These are phyloP conservation scores for Pyrus communis DNA, from an alignment of 306 rosid genomes.

Conservation along the genomic window DNA sequence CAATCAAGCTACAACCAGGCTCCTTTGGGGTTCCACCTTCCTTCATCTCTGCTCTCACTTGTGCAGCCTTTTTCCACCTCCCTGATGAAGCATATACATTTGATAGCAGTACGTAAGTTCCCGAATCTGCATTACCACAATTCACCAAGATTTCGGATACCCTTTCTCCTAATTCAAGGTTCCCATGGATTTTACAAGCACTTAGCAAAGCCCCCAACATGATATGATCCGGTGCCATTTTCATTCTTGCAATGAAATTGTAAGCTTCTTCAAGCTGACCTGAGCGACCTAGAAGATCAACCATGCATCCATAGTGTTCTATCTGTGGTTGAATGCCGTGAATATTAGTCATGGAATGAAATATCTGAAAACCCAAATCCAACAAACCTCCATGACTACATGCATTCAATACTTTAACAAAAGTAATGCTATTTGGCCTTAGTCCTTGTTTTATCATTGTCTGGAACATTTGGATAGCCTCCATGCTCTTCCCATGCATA, in stretches of 20 bases:
- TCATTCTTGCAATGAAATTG: conserved; percentile 18
- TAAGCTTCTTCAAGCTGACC: conserved; percentile 41
- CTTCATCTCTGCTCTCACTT: conserved; percentile 35
- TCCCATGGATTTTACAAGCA: conserved; percentile 42
- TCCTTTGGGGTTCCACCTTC: conserved; percentile 35
- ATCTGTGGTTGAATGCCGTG: conserved; percentile 32
- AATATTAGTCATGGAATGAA: conserved; percentile 29
- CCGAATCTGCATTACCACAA: conserved; percentile 26
- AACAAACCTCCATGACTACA: conserved; percentile 50
- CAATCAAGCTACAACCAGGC: conserved; percentile 47
- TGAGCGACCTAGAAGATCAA: conserved; percentile 42
- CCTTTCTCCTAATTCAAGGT: conserved; percentile 30
- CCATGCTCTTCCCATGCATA: conserved; percentile 39
- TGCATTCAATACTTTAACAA: conserved; percentile 39
- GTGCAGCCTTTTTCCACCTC: conserved; percentile 27
- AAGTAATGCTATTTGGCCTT: conserved; percentile 32
- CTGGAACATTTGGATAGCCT: conserved; percentile 28
- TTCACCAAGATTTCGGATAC: conserved; percentile 31
- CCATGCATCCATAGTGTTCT: conserved; percentile 49
- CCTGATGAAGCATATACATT: conserved; percentile 37
- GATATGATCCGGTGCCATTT: conserved; percentile 26
- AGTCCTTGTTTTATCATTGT: conserved; percentile 20
- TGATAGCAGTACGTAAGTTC: conserved; percentile 32
- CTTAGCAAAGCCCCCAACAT: conserved; percentile 44
- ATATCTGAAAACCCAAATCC: conserved; percentile 36